Percentiles rank a stretch among this genome's conserved stretches.
These are phyloP conservation scores for Sugiyamaella japonica DNA, from an alignment of 1,139 yeast species.

Conservation along the genomic window DNA sequence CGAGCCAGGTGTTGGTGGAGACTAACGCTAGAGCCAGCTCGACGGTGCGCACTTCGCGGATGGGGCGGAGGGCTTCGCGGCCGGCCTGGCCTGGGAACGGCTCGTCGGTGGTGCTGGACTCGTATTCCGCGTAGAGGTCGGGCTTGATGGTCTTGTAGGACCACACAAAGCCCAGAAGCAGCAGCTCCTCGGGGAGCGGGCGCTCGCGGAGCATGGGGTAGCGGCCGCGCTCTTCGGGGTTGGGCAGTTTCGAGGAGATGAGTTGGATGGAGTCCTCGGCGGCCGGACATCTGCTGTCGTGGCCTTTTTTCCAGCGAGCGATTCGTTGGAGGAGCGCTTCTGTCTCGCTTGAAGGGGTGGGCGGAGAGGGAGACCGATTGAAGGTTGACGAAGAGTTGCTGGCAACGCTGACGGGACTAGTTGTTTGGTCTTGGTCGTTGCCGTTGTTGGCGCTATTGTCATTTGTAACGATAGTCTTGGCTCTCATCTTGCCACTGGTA, in stretches of 20 bases:
- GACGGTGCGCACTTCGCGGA: conserved; percentile 24
- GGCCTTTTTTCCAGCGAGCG: conserved; percentile 14
- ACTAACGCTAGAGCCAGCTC: conserved; percentile 24
- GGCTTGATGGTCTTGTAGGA: conserved; percentile 19
- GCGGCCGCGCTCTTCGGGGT: conserved; percentile 24
- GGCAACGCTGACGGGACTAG: neutral
- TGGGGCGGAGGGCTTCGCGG: conserved; percentile 19
- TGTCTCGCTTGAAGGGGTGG: neutral
- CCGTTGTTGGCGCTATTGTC: neutral
- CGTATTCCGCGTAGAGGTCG: conserved; percentile 21
- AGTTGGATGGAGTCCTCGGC: conserved; percentile 26
- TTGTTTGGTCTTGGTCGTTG: neutral
- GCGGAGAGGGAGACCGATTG: neutral
- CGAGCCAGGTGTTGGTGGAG: conserved; percentile 7
- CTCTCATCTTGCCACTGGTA: neutral
- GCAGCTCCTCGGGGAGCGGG: conserved; percentile 29
- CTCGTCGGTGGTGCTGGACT: conserved; percentile 26
- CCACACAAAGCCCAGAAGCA: conserved; percentile 27
- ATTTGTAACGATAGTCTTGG: neutral
- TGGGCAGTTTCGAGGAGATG: conserved; percentile 24
- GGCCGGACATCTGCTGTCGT: conserved; percentile 6
- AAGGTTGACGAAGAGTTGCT: neutral
- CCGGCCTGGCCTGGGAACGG: conserved; percentile 29
- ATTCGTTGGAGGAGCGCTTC: conserved; percentile 4
- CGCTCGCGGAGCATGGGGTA: conserved; percentile 26